Conservation (phyloP, 495 filamentous ascomycete genomes). For the Penicillium goetzii region DNA sequence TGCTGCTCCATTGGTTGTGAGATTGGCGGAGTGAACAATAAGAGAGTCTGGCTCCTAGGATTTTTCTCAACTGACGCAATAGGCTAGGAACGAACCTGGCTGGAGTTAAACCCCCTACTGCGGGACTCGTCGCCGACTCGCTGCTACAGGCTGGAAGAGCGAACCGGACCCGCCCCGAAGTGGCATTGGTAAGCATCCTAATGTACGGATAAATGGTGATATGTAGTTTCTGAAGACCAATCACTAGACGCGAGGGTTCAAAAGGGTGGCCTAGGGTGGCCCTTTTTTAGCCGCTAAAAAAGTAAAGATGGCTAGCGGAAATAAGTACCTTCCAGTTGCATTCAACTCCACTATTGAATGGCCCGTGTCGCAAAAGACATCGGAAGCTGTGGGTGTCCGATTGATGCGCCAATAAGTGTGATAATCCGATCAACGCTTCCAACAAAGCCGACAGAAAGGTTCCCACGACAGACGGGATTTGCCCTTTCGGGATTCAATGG, state of each 20-base stretch:
- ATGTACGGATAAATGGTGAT: constrained; percentile 1
- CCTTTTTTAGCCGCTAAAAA: background rate
- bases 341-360: background rate
- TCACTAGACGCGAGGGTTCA: background rate
- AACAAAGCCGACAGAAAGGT: background rate
- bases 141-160: background rate
- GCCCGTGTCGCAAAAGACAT: background rate
- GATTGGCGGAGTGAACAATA: background rate
- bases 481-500: background rate
- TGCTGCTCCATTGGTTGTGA: background rate
- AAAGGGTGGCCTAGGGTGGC: background rate
- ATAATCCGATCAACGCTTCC: background rate
- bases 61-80: background rate
- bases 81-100: background rate
- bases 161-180: background rate
- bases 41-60: background rate
- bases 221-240: constrained; percentile 2
- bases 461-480: background rate
- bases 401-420: background rate
- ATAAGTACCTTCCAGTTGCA: background rate
- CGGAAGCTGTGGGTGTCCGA: background rate
- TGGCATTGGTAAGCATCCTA: constrained; percentile 2
- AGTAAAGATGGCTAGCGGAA: background rate
- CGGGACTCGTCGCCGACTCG: too few species aligned
- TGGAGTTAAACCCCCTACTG: background rate